These are phyloP conservation scores for Sporisorium scitamineum DNA, from an alignment of 1,284 basidiomycete species.

Conservation along the genomic window DNA sequence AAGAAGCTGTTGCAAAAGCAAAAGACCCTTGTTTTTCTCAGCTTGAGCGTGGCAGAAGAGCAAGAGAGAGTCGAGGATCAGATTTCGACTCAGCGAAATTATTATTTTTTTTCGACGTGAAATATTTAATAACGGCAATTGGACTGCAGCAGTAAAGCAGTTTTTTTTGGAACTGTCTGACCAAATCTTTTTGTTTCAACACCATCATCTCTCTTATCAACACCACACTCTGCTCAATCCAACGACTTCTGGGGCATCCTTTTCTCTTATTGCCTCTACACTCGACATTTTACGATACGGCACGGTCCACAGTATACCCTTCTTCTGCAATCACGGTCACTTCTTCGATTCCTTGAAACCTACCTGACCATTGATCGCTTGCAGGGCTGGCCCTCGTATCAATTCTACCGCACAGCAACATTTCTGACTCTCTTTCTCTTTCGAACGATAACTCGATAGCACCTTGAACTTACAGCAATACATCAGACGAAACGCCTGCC, in stretches of 20 bases:
- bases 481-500: neutral
- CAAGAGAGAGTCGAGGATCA: no score
- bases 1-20: conserved; percentile 6
- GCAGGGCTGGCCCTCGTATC: conserved; percentile 9
- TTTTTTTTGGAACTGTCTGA: neutral
- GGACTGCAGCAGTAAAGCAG: neutral
- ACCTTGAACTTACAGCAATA: neutral
- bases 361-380: conserved; percentile 6
- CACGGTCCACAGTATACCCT: neutral
- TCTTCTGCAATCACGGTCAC: conserved; percentile 11
- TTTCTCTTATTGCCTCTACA: neutral
- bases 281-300: neutral
- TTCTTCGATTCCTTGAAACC: neutral
- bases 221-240: neutral
- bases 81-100: conserved; percentile 7
- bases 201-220: neutral
- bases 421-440: no score
- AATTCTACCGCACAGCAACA: no score
- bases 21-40: conserved; percentile 2
- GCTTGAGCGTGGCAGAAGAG: neutral
- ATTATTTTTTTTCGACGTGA: neutral
- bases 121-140: neutral
- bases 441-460: neutral
- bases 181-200: neutral
- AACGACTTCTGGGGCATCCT: neutral